Base-by-base conservation (phyloP, 805 yeast species). In the Myxozyma neotropica region DNA sequence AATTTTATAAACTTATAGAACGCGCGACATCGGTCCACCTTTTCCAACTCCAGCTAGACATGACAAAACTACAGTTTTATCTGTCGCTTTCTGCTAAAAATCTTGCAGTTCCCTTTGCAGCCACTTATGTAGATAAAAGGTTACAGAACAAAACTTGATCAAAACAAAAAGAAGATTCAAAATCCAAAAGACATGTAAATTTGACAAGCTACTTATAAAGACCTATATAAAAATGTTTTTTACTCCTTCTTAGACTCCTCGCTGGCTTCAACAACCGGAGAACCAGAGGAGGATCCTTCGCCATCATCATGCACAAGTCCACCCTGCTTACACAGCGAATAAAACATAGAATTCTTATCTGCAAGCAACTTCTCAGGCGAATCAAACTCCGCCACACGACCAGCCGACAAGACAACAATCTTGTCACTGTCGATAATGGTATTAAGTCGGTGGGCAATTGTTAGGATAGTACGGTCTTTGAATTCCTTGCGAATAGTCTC, bases 361-460 rank as follows among this genome's bases (percentile, higher is more conserved):
- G 84, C 80, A 69, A 93, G 78, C 66, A 93, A 78, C 50, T 81
- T 82, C 29, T 72, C 78, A 1, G 96, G 96, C 1, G 85, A 65
- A 63, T 87, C 97, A 73, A 88, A 88, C 73, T 91, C 97, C 47
- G 80, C 81, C 21, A 90, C 83, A 66, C 79, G 78, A 17, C 97
- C 97, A 36, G 78, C 78, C 51, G 87, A 89, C 64, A 91, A 75
- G 1, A 89, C 92, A 53, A 90, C 77, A 26, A 91, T 86, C 59
- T 82, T 80, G 72, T 91, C 97, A 67, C 87, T 84, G 68, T 90
- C 96, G 83, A 91, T 75, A 53, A 90, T 86, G 0, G 97, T 90
- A 68, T 90, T 91, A 61, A 90, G 77, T 68, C 97, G 81, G 72
- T 90, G 97, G 0, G 97, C 97, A 70, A 90, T 91, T 0, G 96